Evolutionary conservation across 1,284 basidiomycete species (phyloP), one percentile per base, ranked within the genome.

Genomic region (Boletellus deceptivus): DNA sequence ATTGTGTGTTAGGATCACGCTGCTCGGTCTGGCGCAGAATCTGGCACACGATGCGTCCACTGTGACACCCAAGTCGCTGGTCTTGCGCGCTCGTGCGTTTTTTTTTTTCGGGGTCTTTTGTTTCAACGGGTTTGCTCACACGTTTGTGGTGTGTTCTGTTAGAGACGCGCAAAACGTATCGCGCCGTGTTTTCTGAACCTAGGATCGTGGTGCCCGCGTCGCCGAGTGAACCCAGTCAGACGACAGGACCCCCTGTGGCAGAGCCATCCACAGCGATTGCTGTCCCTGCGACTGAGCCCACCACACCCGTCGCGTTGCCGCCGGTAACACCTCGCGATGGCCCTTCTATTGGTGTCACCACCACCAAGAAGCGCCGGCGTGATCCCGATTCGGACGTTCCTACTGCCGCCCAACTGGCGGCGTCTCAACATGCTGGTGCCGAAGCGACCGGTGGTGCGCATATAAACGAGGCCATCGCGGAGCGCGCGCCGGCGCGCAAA

Each of bases 151-250:
- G 2, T 25, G 5, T 17, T 7, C 13, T n/a, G 31, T 22, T 57
- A 81, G 80, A 79, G 60, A 78, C 77, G 3, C 78, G 80, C 11
- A 73, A 70, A 53, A 81, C 77, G 4, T 90, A 87, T 59, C 78
- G 87, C 3, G 83, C 88, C 0, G 77, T 90, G 0, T 70, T 91
- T 16, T 89, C 87, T 3, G 84, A 88, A 57, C 86, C 88, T 0
- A 78, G 67, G 47, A 63, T 88, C 9, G 75, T 89, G 11, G 68
- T 87, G 9, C 84, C 84, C 8, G 24, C 20, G n/a, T 22, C 52
- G 8, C 20, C 48, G 14, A 37, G 10, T 31, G 54, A 55, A 24
- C 27, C 31, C 1, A 8, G 9, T 24, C 43, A 17, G 29, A n/a
- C 24, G 9, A 16, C 40, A 11, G 37, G 24, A n/a, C 6, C 44